These are phyloP conservation scores for Hypocrella siamensis DNA, from an alignment of 2,329 filamentous ascomycete species.

Conservation along the genomic window DNA sequence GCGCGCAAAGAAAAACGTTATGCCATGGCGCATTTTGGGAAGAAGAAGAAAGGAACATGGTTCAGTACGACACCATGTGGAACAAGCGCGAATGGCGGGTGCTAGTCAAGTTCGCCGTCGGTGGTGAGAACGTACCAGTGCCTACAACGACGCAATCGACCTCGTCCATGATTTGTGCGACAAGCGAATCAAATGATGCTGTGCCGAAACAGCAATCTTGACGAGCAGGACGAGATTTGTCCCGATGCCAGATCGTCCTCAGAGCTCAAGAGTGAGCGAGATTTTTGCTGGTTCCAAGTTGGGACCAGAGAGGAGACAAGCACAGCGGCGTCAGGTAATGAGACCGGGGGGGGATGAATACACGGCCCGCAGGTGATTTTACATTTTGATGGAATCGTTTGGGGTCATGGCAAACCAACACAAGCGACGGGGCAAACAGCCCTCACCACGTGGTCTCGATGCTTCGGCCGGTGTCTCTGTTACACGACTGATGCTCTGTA, in stretches of 20 bases:
- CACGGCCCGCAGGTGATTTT: background rate
- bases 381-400: background rate
- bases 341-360: background rate
- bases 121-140: conserved; percentile 27
- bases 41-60: background rate
- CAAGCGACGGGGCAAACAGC: background rate
- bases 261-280: background rate
- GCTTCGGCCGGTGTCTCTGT: background rate
- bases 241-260: background rate
- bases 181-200: background rate
- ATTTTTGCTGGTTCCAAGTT: background rate
- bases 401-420: background rate
- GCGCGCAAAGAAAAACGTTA: background rate
- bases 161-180: conserved; percentile 19
- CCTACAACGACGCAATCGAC: conserved; percentile 33
- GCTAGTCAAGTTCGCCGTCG: background rate
- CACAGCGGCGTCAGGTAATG: background rate
- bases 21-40: background rate
- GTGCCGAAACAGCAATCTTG: background rate
- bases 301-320: background rate
- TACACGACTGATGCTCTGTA: background rate
- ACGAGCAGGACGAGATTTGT: background rate
- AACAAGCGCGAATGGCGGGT: background rate
- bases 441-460: background rate
- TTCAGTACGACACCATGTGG: background rate